These are phyloP conservation scores for Coelastrella sp. DNA, from an alignment of 139 green algal genomes.

Conservation along the genomic window DNA sequence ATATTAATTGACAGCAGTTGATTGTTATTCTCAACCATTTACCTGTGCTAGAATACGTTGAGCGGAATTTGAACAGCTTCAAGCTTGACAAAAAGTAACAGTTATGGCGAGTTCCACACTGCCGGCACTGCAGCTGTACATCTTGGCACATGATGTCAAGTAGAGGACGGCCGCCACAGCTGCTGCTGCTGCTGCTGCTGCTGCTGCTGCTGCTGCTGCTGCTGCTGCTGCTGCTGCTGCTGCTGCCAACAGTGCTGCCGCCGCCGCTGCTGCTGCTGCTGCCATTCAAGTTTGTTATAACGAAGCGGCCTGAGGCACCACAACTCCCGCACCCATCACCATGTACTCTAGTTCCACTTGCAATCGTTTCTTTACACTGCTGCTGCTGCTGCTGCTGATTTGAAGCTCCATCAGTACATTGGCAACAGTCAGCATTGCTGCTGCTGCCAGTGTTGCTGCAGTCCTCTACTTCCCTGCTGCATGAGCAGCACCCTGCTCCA, in stretches of 20 bases:
- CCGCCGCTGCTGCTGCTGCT: not conserved
- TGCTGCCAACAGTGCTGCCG: slow-evolving; percentile 1
- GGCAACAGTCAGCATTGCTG: not conserved
- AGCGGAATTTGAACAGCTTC: not conserved
- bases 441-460: not conserved
- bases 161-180: not conserved
- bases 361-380: not conserved
- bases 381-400: not conserved
- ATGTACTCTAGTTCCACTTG: not conserved
- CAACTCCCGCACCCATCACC: not conserved
- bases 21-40: not conserved
- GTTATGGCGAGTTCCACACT: not conserved
- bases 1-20: not conserved
- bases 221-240: not conserved
- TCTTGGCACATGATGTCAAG: not conserved
- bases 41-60: slow-evolving; percentile 17
- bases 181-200: not conserved
- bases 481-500: not conserved
- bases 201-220: not conserved
- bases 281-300: not conserved
- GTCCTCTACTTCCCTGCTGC: not conserved
- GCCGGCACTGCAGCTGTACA: not conserved
- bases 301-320: not conserved
- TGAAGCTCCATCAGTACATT: not conserved
- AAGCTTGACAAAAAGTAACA: slow-evolving; percentile 7